These are phyloP conservation scores for Hydnomerulius pinastri DNA, from an alignment of 768 basidiomycete genomes.

Conservation along the genomic window DNA sequence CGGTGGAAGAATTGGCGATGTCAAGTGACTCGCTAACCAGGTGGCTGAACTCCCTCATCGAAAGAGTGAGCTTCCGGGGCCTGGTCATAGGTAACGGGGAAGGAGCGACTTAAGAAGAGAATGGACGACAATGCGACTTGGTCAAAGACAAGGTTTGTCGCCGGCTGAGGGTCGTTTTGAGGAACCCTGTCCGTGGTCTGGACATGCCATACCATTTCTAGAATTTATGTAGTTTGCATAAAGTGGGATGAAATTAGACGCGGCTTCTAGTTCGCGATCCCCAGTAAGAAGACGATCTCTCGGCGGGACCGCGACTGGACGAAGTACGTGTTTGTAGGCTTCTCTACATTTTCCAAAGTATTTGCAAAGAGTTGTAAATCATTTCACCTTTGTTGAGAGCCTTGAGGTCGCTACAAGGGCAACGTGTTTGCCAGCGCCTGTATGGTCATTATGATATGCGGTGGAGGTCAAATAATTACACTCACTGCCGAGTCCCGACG, in stretches of 20 bases:
- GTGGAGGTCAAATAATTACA: neutral
- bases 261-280: neutral
- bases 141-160: neutral
- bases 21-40: constrained; percentile 36
- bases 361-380: neutral
- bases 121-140: constrained; percentile 1
- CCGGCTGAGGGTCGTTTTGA: constrained; percentile 22
- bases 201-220: constrained; percentile 6
- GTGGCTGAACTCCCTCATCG: constrained; percentile 35
- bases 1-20: constrained; percentile 5
- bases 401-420: neutral
- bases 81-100: constrained; percentile 24
- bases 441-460: neutral
- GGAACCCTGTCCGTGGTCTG: neutral
- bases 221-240: constrained; percentile 10
- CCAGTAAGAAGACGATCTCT: too few relatives aligned
- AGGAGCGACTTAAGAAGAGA: constrained; percentile 8
- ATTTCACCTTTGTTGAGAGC: neutral
- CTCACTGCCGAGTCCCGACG: neutral
- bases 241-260: neutral
- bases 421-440: too few relatives aligned
- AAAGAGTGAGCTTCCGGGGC: constrained; percentile 27
- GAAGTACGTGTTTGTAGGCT: too few relatives aligned
- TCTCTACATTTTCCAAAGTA: neutral
- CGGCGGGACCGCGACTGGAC: too few relatives aligned